phyloP scores from a whole-genome alignment of 805 yeast genomes.

The Hanseniaspora lachancei region DNA sequence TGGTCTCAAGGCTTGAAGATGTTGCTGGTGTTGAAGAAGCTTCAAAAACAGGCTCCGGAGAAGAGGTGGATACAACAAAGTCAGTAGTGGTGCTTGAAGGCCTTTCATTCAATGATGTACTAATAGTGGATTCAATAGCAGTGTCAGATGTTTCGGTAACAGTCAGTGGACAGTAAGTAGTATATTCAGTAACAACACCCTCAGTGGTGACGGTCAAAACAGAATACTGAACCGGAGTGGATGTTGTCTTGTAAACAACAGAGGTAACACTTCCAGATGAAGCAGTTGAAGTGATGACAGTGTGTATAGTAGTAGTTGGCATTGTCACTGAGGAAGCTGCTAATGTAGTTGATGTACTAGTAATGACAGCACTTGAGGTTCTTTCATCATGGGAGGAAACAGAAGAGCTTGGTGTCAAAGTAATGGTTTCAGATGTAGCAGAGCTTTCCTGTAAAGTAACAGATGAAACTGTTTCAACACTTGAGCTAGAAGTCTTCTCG shows the following conservation, averaged over 20 bases:
- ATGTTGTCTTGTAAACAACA: slow-evolving; percentile 13
- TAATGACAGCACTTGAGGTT: neutral
- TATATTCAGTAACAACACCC: slow-evolving; percentile 22
- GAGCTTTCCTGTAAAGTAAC: neutral
- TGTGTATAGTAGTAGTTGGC: neutral
- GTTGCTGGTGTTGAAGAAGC: neutral
- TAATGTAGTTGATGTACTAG: neutral
- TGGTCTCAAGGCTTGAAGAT: neutral
- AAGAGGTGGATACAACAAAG: neutral
- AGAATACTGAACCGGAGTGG: slow-evolving; percentile 15
- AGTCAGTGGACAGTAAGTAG: slow-evolving; percentile 23
- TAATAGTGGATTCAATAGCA: slow-evolving; percentile 8
- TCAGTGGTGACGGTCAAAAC: slow-evolving; percentile 20
- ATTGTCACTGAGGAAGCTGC: neutral
- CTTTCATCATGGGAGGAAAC: neutral
- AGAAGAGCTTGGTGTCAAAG: neutral
- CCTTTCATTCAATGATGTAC: slow-evolving; percentile 1
- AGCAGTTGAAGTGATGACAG: neutral
- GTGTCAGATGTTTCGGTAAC: slow-evolving; percentile 2
- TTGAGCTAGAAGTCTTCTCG: slow-evolving; percentile 2
- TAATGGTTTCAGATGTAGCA: slow-evolving; percentile 9
- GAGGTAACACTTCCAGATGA: neutral
- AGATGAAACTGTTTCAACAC: neutral
- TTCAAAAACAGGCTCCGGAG: neutral
- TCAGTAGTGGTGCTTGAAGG: neutral